Conservation (phyloP, 2,329 filamentous ascomycete genomes). For the Xylariomycetidae sp. region DNA sequence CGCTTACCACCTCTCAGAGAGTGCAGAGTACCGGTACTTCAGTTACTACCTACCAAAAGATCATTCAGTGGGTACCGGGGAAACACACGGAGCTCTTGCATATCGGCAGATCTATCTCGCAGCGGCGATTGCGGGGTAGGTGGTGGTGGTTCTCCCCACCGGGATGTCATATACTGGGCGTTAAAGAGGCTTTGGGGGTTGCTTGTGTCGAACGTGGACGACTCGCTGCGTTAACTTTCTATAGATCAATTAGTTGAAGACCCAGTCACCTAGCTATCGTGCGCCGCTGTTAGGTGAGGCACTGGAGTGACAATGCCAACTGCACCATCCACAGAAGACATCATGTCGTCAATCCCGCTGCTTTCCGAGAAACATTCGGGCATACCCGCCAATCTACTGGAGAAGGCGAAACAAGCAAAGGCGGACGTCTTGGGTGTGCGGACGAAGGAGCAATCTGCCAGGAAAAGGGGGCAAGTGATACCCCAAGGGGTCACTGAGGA, state of each 20-base stretch:
- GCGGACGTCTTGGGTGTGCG: conserved; percentile 27
- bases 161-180: too few species aligned
- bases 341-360: conserved; percentile 25
- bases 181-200: too few species aligned
- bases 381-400: conserved; percentile 30
- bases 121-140: too few species aligned
- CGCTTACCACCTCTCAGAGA: too few species aligned
- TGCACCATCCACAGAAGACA: conserved; percentile 15
- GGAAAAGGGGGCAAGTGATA: conserved; percentile 28
- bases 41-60: not conserved
- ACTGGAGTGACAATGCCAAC: too few species aligned
- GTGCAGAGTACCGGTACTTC: not conserved
- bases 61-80: too few species aligned
- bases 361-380: conserved; percentile 33
- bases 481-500: conserved; percentile 31
- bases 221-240: too few species aligned
- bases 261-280: not conserved
- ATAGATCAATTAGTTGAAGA: too few species aligned
- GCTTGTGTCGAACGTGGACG: too few species aligned
- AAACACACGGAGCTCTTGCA: too few species aligned
- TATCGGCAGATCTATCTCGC: too few species aligned
- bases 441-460: conserved; percentile 25
- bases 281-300: not conserved
- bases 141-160: too few species aligned
- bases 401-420: conserved; percentile 30